Conservation (phyloP, 768 basidiomycete genomes). For the Pleurotus ostreatus region DNA sequence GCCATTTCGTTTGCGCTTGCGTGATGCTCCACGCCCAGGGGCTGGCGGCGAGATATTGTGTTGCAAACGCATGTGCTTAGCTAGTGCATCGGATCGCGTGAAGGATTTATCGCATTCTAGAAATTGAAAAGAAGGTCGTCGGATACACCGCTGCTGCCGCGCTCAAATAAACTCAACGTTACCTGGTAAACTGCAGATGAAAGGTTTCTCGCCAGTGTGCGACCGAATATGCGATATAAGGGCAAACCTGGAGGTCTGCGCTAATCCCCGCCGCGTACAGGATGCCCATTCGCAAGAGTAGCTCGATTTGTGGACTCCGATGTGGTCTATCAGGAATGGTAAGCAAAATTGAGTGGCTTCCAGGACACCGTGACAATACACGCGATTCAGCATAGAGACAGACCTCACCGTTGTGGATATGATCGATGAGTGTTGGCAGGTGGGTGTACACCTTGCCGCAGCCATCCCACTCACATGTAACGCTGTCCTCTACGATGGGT, state of each 20-base stretch:
- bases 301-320: conserved; percentile 78
- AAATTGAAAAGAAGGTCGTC: background rate
- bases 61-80: conserved; percentile 89
- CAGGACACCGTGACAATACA: background rate
- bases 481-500: conserved; percentile 45
- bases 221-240: conserved; percentile 88
- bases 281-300: conserved; percentile 90
- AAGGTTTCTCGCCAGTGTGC: conserved; percentile 94
- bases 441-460: conserved; percentile 74
- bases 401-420: conserved; percentile 74
- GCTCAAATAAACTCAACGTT: conserved; percentile 19
- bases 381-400: background rate
- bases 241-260: conserved; percentile 87
- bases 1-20: conserved; percentile 64
- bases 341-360: background rate
- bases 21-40: conserved; percentile 64
- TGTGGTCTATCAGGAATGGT: conserved; percentile 51
- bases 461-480: conserved; percentile 81
- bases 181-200: conserved; percentile 80
- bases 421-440: conserved; percentile 71
- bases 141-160: no score
- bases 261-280: conserved; percentile 74
- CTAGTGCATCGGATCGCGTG: conserved; percentile 90
- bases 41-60: conserved; percentile 75
- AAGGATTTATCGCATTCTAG: conserved; percentile 94